Base-by-base conservation (phyloP, 805 yeast genomes). In the Pichia manshurica region DNA sequence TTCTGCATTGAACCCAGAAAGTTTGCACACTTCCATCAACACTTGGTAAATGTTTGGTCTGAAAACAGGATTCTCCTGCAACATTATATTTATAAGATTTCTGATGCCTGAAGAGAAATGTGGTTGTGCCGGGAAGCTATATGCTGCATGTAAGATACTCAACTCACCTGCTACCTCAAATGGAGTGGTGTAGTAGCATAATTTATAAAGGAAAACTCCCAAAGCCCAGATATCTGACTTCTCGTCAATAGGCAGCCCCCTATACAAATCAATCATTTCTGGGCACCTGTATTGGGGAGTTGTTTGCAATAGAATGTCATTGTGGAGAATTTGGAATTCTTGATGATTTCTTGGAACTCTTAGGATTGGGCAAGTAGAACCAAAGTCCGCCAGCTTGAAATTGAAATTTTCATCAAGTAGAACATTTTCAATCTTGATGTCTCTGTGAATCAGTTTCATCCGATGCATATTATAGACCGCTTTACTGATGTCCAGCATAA, bases 201-300 rank as follows among this genome's bases (percentile, higher is more conserved):
- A 71, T 62, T 91, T 91, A 71, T 87, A 91, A 44, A 93, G 71
- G 53, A 93, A 87, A 29, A 93, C 83, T 10, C 99, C 99, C 42
- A 91, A 69, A 0, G 99, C 99, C 99, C 99, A 91, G 42, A 91
- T 86, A 67, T 91, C 99, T 7, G 91, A 75, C 65, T 88, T 88
- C 58, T 90, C 95, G 65, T 91, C 93, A 36, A 91, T 85, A 2
- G 96, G 93, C 41, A 81, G 69, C 6, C 89, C 86, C 41, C 88
- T 72, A 62, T 84, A 83, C 22, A 90, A 73, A 65, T 91, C 97
- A 48, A 91, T 78, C 98, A 91, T 93, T 62, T 91, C 99, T 0
- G 99, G 99, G 0, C 95, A 74, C 53, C 99, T 73, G 63, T 91
- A 91, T 65, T 93, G 99, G 15, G 96, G 96, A 4, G 99, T 91